Base-by-base conservation (phyloP, 129 eudicot species). In the Chrysanthemum seticuspe region DNA sequence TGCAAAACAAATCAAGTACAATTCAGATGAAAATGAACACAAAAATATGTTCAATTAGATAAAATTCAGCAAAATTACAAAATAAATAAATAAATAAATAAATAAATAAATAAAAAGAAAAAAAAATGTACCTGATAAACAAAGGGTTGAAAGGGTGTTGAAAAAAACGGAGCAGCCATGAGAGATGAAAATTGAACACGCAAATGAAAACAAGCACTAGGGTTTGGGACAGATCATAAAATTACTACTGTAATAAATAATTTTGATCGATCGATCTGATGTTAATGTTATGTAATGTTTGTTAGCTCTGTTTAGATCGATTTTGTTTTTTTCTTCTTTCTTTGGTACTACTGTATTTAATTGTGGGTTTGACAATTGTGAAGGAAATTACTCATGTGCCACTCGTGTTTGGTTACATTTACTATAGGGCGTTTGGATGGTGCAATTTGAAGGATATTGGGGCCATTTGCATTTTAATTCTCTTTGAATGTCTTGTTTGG, bases 111-210 rank as follows among this genome's bases (percentile, higher is more conserved):
- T n/a, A n/a, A n/a, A n/a, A n/a, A n/a, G n/a, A n/a, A n/a, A n/a
- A n/a, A n/a, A n/a, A n/a, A n/a, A 21, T 47, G 73, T 68, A 92
- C 97, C 97, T 92, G 93, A 76, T 92, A 92, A 67, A 92, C 97
- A 71, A 89, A 92, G 23, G 96, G 97, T 75, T 92, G 97, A 62
- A 92, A 85, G 40, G 96, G 94, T 11, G 96, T 85, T n/a, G 90
- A 83, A 74, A 88, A 92, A 81, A 92, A 92, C 0, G 98, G 98
- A 67, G 96, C 98, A 9, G 98, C 98, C 98, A 92, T 92, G 58
- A 80, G 67, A 53, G 1, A 5, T 57, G 72, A 25, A 65, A 19
- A 54, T 9, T 19, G 50, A 44, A 45, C 66, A 54, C 65, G 40
- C 70, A 31, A 29, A 3, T 29, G 34, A 27, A 65, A 34, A 51